These are phyloP conservation scores for Trichoderma koningii DNA, from an alignment of 2,329 filamentous ascomycete genomes.

Conservation along the genomic window DNA sequence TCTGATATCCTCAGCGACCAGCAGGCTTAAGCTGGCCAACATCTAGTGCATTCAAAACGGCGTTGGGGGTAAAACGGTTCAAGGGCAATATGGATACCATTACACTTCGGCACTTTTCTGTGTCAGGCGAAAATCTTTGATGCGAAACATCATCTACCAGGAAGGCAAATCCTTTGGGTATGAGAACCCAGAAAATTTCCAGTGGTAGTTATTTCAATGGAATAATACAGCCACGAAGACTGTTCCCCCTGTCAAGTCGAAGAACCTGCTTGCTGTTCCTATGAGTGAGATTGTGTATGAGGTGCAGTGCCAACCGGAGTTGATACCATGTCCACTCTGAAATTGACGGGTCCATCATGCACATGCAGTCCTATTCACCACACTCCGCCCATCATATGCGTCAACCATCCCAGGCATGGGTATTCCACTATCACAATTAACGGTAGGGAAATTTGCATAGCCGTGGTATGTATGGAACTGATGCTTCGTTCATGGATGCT, in stretches of 20 bases:
- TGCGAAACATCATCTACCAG: constrained; percentile 31
- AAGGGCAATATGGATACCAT: constrained; percentile 43
- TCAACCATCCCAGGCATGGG: too few relatives aligned
- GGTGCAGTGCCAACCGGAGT: too few relatives aligned
- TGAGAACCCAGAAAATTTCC: constrained; percentile 5
- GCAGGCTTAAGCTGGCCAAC: constrained; percentile 54
- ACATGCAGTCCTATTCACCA: neutral
- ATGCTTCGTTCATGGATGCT: neutral
- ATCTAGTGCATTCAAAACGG: constrained; percentile 40
- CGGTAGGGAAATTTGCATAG: neutral
- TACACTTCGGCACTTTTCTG: constrained; percentile 34
- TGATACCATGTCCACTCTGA: too few relatives aligned
- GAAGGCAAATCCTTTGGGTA: constrained; percentile 28
- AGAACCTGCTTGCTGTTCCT: neutral
- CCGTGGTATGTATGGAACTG: neutral
- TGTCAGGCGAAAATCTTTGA: constrained; percentile 36
- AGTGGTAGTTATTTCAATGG: constrained; percentile 37
- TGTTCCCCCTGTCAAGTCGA: constrained; percentile 34
- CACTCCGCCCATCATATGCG: neutral
- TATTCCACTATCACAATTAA: neutral
- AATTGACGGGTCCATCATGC: neutral
- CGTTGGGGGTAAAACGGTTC: constrained; percentile 48
- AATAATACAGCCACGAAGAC: constrained; percentile 43
- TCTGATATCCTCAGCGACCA: constrained; percentile 92
- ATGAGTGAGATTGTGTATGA: constrained; percentile 1